These are phyloP conservation scores for Dactylellina parvicollis DNA, from an alignment of 2,329 filamentous ascomycete genomes.

Conservation along the genomic window DNA sequence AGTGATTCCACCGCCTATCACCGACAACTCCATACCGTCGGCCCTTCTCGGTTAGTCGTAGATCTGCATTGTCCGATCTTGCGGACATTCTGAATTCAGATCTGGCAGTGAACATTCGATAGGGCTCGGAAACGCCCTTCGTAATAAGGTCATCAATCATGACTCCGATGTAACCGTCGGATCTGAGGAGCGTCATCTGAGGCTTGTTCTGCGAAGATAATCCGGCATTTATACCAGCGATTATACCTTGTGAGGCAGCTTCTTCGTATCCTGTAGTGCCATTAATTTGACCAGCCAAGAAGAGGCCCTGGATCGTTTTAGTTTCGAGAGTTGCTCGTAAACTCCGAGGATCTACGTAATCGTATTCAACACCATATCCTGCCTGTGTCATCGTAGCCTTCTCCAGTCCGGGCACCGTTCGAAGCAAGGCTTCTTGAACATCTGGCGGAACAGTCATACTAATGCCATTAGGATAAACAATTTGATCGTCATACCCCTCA, in stretches of 20 bases:
- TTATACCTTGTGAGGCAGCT: constrained; percentile 88
- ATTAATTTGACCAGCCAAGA: constrained; percentile 95
- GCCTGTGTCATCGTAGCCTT: constrained; percentile 91
- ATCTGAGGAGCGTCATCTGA: constrained; percentile 76
- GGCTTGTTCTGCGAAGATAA: constrained; percentile 75
- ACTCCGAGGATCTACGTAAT: constrained; percentile 93
- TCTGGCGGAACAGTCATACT: constrained; percentile 95
- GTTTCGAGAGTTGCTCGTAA: constrained; percentile 91
- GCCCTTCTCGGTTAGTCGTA: constrained; percentile 82
- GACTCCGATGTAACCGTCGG: constrained; percentile 95
- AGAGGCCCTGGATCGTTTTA: constrained; percentile 87
- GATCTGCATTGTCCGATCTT: constrained; percentile 92
- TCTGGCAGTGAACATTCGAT: constrained; percentile 96
- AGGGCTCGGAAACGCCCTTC: constrained; percentile 95
- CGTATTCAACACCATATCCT: constrained; percentile 97
- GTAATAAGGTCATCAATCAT: constrained; percentile 99
- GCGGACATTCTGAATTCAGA: constrained; percentile 95
- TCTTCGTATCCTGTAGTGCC: constrained; percentile 98
- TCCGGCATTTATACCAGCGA: constrained; percentile 94
- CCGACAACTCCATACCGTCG: constrained; percentile 79
- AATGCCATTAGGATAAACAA: constrained; percentile 95
- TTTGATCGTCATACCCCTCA: constrained; percentile 87
- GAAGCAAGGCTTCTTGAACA: constrained; percentile 84
- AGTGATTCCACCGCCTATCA: constrained; percentile 79
- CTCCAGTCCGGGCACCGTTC: constrained; percentile 86